Conservation (phyloP, 495 filamentous ascomycete species). For the Hypoxylon trugodes region DNA sequence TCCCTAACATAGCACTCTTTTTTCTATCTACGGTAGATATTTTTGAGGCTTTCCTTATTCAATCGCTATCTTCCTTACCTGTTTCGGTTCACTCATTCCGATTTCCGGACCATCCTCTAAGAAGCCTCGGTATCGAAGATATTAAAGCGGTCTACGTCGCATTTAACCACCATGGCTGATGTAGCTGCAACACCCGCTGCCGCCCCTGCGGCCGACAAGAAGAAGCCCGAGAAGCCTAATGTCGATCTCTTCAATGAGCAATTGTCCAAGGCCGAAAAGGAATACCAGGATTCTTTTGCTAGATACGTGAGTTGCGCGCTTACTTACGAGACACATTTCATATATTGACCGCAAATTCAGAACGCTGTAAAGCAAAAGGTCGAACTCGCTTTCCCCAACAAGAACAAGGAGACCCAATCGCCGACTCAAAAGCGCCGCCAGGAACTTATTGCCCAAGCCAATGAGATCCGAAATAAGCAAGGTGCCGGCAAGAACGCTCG, state of each 20-base stretch:
- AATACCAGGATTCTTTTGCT: slow-evolving; percentile 74
- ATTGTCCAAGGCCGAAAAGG: slow-evolving; percentile 82
- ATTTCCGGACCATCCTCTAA: slow-evolving; percentile 5
- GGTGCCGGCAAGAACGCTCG: slow-evolving; percentile 82
- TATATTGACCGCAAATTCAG: slow-evolving; percentile 56
- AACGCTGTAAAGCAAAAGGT: slow-evolving; percentile 85
- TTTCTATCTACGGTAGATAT: slow-evolving; percentile 12
- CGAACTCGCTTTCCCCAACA: slow-evolving; percentile 72
- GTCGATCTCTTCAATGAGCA: slow-evolving; percentile 73
- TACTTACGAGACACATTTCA: not conserved
- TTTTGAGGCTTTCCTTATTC: slow-evolving; percentile 23
- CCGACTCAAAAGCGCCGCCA: slow-evolving; percentile 78
- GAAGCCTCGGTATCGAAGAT: not conserved
- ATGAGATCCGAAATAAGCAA: slow-evolving; percentile 80
- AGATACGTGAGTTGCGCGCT: slow-evolving; percentile 71
- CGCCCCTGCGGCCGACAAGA: slow-evolving; percentile 52
- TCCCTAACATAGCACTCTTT: slow-evolving; percentile 21
- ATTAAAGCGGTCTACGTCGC: slow-evolving; percentile 13
- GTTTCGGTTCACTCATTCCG: slow-evolving; percentile 37
- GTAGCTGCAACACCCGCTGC: slow-evolving; percentile 43
- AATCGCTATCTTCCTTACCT: slow-evolving; percentile 27
- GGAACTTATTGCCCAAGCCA: slow-evolving; percentile 78
- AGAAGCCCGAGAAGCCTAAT: slow-evolving; percentile 77
- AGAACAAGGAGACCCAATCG: slow-evolving; percentile 74
- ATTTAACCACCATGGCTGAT: slow-evolving; percentile 49